phyloP scores from a whole-genome alignment of 306 rosid genomes.

The Lathyrus sativus region DNA sequence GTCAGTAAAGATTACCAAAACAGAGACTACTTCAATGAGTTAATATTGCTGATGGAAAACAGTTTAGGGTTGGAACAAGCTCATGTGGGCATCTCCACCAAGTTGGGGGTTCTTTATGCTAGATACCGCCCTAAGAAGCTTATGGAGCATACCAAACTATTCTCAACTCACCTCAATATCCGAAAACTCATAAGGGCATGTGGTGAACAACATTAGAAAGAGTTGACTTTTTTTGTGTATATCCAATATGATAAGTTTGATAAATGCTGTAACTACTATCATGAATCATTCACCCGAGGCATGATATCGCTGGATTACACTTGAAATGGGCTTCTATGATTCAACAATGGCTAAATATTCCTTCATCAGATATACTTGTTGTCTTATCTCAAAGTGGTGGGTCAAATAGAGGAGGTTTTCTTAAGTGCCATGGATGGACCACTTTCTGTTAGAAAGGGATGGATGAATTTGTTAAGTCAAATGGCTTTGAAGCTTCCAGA shows the following conservation, averaged over 20 bases:
- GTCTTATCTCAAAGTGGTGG: too few species aligned
- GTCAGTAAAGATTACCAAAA: constrained; percentile 99
- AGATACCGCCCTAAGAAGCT: constrained; percentile 98
- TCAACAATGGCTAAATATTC: too few species aligned
- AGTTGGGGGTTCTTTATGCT: constrained; percentile 95
- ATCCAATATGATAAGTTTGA: constrained; percentile 98
- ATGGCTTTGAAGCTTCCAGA: too few species aligned
- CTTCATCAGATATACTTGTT: too few species aligned
- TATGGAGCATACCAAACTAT: constrained; percentile 97
- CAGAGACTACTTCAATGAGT: constrained; percentile 93
- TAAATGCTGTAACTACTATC: constrained; percentile 97
- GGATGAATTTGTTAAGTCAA: too few species aligned
- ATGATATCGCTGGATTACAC: too few species aligned
- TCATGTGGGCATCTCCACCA: constrained; percentile 98
- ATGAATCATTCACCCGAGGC: constrained; percentile 99
- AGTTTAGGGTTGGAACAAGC: constrained; percentile 98
- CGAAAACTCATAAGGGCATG: constrained; percentile 98
- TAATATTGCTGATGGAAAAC: constrained; percentile 98
- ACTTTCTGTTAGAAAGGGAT: too few species aligned
- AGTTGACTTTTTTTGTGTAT: constrained; percentile 88
- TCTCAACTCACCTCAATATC: constrained; percentile 94
- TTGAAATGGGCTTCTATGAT: too few species aligned
- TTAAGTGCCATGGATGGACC: too few species aligned
- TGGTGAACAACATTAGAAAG: constrained; percentile 97
- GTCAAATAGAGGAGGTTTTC: too few species aligned